Conservation (phyloP, 108 stramenopile genomes). For the Epipyxis sp. region DNA sequence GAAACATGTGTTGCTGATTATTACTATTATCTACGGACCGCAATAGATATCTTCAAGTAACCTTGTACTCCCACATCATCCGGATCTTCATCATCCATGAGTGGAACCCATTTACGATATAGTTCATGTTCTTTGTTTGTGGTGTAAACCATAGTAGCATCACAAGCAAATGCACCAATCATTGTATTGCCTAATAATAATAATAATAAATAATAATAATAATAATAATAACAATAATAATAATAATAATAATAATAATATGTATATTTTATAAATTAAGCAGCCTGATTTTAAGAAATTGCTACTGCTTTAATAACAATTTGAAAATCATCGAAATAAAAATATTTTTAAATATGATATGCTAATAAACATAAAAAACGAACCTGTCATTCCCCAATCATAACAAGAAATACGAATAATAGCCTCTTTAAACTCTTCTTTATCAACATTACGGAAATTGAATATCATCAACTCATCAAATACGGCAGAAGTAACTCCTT, state of each 20-base stretch:
- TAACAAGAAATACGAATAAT: constrained; percentile 35
- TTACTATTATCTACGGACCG: neutral
- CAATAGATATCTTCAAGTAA: constrained; percentile 55
- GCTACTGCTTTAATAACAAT: too few relatives aligned
- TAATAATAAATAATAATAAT: too few relatives aligned
- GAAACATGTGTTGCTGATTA: neutral
- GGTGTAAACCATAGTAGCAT: constrained; percentile 37
- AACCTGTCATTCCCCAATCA: neutral
- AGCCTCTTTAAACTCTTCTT: constrained; percentile 45
- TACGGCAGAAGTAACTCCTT: constrained; percentile 38
- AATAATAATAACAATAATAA: too few relatives aligned
- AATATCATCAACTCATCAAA: constrained; percentile 58
- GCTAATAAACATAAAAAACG: too few relatives aligned
- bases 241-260: too few relatives aligned
- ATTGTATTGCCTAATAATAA: constrained; percentile 45
- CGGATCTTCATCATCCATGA: constrained; percentile 55
- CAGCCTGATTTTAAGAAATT: too few relatives aligned
- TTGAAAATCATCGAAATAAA: too few relatives aligned
- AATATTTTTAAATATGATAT: too few relatives aligned
- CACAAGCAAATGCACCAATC: constrained; percentile 42
- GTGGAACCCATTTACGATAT: constrained; percentile 57
- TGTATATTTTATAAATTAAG: too few relatives aligned
- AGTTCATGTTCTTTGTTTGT: constrained; percentile 50
- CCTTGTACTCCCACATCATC: constrained; percentile 58
- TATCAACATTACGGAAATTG: constrained; percentile 43